Percentiles rank a stretch among this genome's conserved stretches.
Conservation (phyloP, 495 filamentous ascomycete species). For the Xylaria longipes region DNA sequence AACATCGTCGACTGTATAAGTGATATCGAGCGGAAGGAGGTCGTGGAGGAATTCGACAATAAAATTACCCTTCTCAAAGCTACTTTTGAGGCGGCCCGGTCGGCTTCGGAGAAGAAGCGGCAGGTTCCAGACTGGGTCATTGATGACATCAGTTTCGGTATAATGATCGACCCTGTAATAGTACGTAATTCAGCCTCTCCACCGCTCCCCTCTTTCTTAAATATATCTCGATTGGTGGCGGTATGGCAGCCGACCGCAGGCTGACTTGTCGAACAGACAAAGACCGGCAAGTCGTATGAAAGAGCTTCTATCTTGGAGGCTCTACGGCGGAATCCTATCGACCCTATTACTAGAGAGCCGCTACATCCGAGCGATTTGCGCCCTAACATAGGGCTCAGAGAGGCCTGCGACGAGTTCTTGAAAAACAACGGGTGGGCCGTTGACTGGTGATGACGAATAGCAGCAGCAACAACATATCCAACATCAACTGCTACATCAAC, state of each 20-base stretch:
- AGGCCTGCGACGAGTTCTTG: conserved; percentile 84
- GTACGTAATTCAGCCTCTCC: conserved; percentile 47
- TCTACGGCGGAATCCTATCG: conserved; percentile 72
- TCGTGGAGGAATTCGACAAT: conserved; percentile 60
- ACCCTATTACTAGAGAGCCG: conserved; percentile 83
- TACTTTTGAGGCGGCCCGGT: conserved; percentile 67
- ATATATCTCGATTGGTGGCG: neutral
- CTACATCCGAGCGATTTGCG: conserved; percentile 74
- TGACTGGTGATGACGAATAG: conserved; percentile 68
- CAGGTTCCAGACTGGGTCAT: conserved; percentile 86
- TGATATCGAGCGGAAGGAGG: conserved; percentile 52
- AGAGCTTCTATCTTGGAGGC: conserved; percentile 87
- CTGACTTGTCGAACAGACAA: conserved; percentile 61
- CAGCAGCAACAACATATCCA: neutral
- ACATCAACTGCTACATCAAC: neutral
- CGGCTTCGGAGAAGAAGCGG: conserved; percentile 57
- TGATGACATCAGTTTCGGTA: conserved; percentile 86
- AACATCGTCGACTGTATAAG: conserved; percentile 35
- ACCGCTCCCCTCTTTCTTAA: no score
- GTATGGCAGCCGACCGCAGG: neutral
- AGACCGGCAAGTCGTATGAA: conserved; percentile 88
- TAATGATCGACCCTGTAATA: conserved; percentile 93
- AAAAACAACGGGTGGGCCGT: conserved; percentile 91
- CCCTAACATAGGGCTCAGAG: conserved; percentile 82
- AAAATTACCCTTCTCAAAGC: conserved; percentile 65